Base-by-base conservation (phyloP, 2,329 filamentous ascomycete genomes). In the Lecanicillium sp. region DNA sequence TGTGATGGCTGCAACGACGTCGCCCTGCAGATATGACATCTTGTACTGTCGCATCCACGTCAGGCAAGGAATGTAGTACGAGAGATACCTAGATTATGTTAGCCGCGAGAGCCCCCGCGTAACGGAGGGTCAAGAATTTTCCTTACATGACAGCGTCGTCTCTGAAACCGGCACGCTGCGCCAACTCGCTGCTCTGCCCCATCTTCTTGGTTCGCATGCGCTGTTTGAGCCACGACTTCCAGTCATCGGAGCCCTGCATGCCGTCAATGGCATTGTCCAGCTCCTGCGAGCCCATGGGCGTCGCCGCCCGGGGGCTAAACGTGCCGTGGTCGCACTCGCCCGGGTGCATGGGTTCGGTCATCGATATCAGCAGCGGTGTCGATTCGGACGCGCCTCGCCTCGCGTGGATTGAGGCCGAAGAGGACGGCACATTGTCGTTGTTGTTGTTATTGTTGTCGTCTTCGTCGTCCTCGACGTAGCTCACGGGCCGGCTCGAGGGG, bases 11-110 rank as follows among this genome's bases (percentile, higher is more conserved):
- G 91, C 86, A 12, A 95, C 74, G 15, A 97, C 69, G 65, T 98
- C 93, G 40, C 93, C 93, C 57, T 84, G 81, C 40, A 97, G 67
- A 66, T 87, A 95, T 3, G 81, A 78, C 77, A 81, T 83, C 57
- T 79, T 81, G 67, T 98, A 98, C 67, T 95, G 88, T 44, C 74
- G 76, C 53, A 95, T 84, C 93, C 93, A 98, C 54, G 85, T 90
- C 55, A 95, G 71, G 52, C 90, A 87, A 0, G 93, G 93, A 38
- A 98, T 73, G 63, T 98, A 98, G 70, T 98, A 97, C 4, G 85
- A 83, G 52, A 96, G 67, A 62, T 97, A 96, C 80, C 86, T 90
- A 43, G 3, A 14, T 9, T 30, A 14, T 17, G 23, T 47, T 12
- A 48, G 58, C 38, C 61, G 51, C 9, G 9, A 11, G 6, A 6